These are phyloP conservation scores for Neonectria punicea DNA, from an alignment of 2,329 filamentous ascomycete genomes.

Conservation along the genomic window DNA sequence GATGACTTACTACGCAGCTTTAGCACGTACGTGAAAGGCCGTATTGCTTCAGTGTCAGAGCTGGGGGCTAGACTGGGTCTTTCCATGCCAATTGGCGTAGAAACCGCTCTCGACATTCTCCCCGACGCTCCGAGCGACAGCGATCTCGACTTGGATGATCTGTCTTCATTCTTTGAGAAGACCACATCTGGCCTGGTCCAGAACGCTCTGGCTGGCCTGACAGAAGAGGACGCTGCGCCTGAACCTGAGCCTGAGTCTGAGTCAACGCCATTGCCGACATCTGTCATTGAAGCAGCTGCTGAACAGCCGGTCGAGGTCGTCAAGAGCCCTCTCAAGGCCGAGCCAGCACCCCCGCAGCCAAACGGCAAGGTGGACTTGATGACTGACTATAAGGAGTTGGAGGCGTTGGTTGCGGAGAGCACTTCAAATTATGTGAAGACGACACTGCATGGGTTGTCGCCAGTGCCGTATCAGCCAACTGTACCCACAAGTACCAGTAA, in stretches of 20 bases:
- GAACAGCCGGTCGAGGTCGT: slow-evolving; percentile 37
- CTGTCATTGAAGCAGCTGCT: slow-evolving; percentile 31
- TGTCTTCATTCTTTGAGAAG: slow-evolving; percentile 56
- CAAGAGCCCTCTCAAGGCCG: slow-evolving; percentile 41
- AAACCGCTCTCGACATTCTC: slow-evolving; percentile 41
- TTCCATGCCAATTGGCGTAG: slow-evolving; percentile 46
- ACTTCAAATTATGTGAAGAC: slow-evolving; percentile 58
- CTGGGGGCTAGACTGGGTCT: slow-evolving; percentile 50
- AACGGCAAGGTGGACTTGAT: slow-evolving; percentile 47
- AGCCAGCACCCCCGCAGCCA: slow-evolving; percentile 38
- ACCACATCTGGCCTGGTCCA: slow-evolving; percentile 54
- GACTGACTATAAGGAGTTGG: slow-evolving; percentile 56
- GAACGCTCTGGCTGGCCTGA: slow-evolving; percentile 52
- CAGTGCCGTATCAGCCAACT: slow-evolving; percentile 55
- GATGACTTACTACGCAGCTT: slow-evolving; percentile 52
- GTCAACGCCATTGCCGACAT: slow-evolving; percentile 4
- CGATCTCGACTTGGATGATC: slow-evolving; percentile 53
- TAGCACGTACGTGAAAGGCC: slow-evolving; percentile 46
- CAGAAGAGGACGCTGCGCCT: slow-evolving; percentile 41
- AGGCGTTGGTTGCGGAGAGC: slow-evolving; percentile 56
- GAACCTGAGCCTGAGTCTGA: neutral
- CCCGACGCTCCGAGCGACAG: slow-evolving; percentile 43
- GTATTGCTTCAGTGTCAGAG: slow-evolving; percentile 48
- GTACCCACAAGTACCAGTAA: slow-evolving; percentile 53
- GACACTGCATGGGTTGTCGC: slow-evolving; percentile 55